These are phyloP conservation scores for Blastomyces gilchristii DNA, from an alignment of 2,329 filamentous ascomycete genomes.

Conservation along the genomic window DNA sequence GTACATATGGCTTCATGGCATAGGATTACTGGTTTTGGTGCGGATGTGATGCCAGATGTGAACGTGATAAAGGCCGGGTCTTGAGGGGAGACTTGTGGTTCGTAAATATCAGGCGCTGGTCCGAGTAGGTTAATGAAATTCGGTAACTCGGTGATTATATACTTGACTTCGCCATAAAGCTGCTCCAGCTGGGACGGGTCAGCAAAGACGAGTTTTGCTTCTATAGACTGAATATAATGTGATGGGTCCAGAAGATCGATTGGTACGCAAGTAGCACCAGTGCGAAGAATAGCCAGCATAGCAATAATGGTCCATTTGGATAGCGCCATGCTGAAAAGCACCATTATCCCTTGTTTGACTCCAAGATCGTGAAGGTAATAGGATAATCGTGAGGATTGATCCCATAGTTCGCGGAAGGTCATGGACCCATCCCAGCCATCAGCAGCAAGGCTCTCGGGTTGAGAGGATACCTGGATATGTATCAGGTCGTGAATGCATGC, in stretches of 20 bases:
- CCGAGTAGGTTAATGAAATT: neutral
- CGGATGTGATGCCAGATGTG: slow-evolving; percentile 21
- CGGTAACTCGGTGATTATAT: neutral
- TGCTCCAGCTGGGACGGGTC: neutral
- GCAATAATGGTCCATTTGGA: slow-evolving; percentile 9
- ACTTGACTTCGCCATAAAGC: neutral
- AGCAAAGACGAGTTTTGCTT: slow-evolving; percentile 1
- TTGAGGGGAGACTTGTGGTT: neutral
- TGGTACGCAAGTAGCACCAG: slow-evolving; percentile 5
- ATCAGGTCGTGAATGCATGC: slow-evolving; percentile 1
- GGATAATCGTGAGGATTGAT: slow-evolving; percentile 1
- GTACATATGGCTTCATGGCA: neutral
- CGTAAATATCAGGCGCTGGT: neutral
- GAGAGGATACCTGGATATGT: neutral
- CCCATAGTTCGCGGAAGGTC: slow-evolving; percentile 4
- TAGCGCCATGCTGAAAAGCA: neutral
- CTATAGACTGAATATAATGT: neutral
- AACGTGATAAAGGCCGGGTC: slow-evolving; percentile 16
- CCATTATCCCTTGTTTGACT: neutral
- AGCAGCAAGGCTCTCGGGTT: slow-evolving; percentile 1
- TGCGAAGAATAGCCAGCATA: slow-evolving; percentile 5
- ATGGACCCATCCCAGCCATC: slow-evolving; percentile 6
- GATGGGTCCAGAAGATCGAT: slow-evolving; percentile 2
- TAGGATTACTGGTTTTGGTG: slow-evolving; percentile 19
- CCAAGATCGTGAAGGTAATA: neutral